Base-by-base conservation (phyloP, 2,329 filamentous ascomycete genomes). In the Bipolaris zeicola region DNA sequence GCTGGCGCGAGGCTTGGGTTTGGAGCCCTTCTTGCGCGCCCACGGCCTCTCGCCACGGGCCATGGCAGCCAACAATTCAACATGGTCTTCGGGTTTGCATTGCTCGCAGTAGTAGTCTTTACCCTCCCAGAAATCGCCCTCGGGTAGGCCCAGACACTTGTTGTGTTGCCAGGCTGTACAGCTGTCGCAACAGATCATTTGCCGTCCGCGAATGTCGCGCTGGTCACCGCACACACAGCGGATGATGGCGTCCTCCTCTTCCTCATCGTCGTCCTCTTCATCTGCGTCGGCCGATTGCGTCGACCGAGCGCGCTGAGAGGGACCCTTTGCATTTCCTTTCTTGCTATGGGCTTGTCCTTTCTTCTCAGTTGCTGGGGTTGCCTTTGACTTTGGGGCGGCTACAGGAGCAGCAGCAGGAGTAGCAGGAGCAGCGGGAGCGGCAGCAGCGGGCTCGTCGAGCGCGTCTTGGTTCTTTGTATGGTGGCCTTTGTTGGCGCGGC, bases 121-220 rank as follows among this genome's bases (percentile, higher is more conserved):
- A 51, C 64, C 60, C 24, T 73, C 67, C 72, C 74, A 76, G 90
- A 84, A 58, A 90, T 69, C 63, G 31, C 88, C 86, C 66, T 90
- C 92, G 44, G 89, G 87, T 69, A 97, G 86, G 50, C 91, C 92
- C 82, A 99, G 91, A 74, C 95, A 99, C 62, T 96, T 89, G 71
- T 97, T 97, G 78, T 99, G 95, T 78, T 99, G 95, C 95, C 95
- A 99, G 39, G 89, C 94, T 46, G 87, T 87, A 77, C 95, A 99
- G 44, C 85, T 86, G 76, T 99, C 95, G 80, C 95, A 99, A 59
- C 90, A 92, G 69, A 99, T 96, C 92, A 96, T 98, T 50, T 92
- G 88, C 67, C 95, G 89, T 64, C 90, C 91, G 13, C 91, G 88
- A 66, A 96, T 91, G 65, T 94, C 91, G 61, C 70, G 70, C 42